Evolutionary conservation across 176 grass and related monocot genomes (phyloP), one percentile per base, ranked within the genome.

Genomic region (Calamus simplicifolius): DNA sequence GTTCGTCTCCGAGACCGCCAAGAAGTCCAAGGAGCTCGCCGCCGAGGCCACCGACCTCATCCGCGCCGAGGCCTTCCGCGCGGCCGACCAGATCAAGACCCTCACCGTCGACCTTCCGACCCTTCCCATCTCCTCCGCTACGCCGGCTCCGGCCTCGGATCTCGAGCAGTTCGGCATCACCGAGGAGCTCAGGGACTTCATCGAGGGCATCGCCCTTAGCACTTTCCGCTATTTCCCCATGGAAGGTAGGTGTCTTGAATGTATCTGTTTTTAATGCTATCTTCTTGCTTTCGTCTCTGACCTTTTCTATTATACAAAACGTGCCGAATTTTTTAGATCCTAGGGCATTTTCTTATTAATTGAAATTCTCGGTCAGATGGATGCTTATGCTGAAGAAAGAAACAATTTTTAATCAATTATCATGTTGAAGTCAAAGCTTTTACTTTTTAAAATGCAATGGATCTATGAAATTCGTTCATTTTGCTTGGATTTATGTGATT

Each of bases 191-290:
- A 80, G 87, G 57, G 93, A 91, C 49, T 97, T 97, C 82, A 84
- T 97, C 57, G 80, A 79, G 77, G 93, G 84, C 78, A 91, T 91
- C 74, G 78, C 87, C 54, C 72, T 97, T 19, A 91, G 79, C 82
- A 91, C 87, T 21, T 97, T 97, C 69, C 81, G 87, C 49, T 87
- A 97, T 80, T 97, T 91, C 67, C 93, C 87, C 28, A 70, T 97
- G 63, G 79, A 91, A 88, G 93, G 93, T 97, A 63, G 27, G 70
- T 52, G 54, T 38, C 16, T 21, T 31, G 69, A 16, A 10, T 50
- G 4, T 29, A 58, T 77, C 61, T 67, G 52, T 75, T 43, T 43
- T 43, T 23, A 23, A 43, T 43, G 31, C 6, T 35, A 35, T 10
- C 31, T 35, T 8, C 31, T 35, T 0, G 31, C 31, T 35, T 10